phyloP scores from a whole-genome alignment of 2,329 filamentous ascomycete genomes.

The Hyphodiscus sp. region DNA sequence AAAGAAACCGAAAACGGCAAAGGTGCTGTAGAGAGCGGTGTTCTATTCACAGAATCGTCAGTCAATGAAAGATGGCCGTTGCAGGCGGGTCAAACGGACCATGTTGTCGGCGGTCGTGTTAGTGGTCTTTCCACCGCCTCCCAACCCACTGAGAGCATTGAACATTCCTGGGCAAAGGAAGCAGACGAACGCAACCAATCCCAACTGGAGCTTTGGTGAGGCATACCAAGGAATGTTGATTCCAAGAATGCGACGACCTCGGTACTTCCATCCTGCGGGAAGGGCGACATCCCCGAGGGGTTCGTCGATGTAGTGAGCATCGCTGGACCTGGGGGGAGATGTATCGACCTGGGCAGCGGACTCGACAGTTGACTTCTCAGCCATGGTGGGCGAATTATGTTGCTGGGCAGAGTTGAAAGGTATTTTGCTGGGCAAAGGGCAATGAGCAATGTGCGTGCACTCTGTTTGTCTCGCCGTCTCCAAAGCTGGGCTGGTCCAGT shows the following conservation, averaged over 20 bases:
- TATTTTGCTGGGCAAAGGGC: too few relatives aligned
- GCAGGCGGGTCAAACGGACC: constrained; percentile 15
- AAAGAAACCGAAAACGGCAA: constrained; percentile 58
- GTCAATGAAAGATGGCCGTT: not conserved
- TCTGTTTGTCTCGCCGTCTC: not conserved
- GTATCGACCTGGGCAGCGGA: not conserved
- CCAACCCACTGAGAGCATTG: constrained; percentile 60
- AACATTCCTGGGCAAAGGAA: constrained; percentile 70
- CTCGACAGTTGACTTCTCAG: not conserved
- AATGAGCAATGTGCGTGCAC: too few relatives aligned
- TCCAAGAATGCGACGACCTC: constrained; percentile 47
- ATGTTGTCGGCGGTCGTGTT: constrained; percentile 43
- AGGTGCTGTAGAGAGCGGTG: constrained; percentile 43
- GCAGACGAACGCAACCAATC: constrained; percentile 65
- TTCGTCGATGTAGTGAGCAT: not conserved
- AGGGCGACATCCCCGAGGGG: not conserved
- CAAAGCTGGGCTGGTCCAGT: not conserved
- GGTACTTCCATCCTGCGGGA: constrained; percentile 59
- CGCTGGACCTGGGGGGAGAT: not conserved
- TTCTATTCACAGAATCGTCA: constrained; percentile 18
- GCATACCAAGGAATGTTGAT: constrained; percentile 60
- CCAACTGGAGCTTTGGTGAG: constrained; percentile 64
- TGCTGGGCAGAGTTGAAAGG: not conserved
- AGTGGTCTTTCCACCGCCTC: constrained; percentile 56
- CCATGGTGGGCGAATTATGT: not conserved